A percentile compares a stretch with the other conserved stretches of the same genome.
phyloP scores from a whole-genome alignment of 306 rosid genomes.

The Pueraria montana region DNA sequence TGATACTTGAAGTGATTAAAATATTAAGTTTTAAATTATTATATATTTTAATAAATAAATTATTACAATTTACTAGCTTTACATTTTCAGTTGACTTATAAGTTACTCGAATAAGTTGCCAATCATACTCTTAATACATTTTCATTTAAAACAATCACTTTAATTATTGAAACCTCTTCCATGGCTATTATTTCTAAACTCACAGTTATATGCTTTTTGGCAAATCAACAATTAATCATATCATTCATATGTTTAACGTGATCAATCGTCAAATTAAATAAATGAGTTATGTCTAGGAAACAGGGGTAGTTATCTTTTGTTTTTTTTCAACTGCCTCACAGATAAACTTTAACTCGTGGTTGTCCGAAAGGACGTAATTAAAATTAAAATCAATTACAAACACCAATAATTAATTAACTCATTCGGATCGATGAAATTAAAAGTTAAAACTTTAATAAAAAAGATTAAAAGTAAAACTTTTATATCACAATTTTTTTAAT shows the following conservation, averaged over 20 bases:
- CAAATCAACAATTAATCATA: neutral
- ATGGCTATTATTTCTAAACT: neutral
- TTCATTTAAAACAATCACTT: too few species aligned
- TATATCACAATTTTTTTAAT: neutral
- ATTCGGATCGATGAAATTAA: too few species aligned
- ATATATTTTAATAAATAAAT: too few species aligned
- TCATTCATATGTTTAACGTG: neutral
- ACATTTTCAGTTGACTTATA: too few species aligned
- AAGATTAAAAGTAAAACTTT: neutral
- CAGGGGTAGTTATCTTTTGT: neutral
- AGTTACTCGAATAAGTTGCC: too few species aligned
- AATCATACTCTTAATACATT: too few species aligned
- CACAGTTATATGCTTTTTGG: neutral
- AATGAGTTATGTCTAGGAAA: neutral
- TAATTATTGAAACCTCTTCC: neutral
- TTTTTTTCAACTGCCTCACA: constrained; percentile 13
- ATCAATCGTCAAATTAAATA: constrained; percentile 3
- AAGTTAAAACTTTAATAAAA: too few species aligned
- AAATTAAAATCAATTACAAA: neutral
- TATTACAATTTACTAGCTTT: too few species aligned
- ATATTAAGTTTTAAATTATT: too few species aligned
- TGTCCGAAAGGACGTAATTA: neutral
- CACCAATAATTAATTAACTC: neutral
- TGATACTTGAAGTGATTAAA: too few species aligned
- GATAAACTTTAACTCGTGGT: neutral